Conservation (phyloP, 2,329 filamentous ascomycete species). For the Exophiala sideris region DNA sequence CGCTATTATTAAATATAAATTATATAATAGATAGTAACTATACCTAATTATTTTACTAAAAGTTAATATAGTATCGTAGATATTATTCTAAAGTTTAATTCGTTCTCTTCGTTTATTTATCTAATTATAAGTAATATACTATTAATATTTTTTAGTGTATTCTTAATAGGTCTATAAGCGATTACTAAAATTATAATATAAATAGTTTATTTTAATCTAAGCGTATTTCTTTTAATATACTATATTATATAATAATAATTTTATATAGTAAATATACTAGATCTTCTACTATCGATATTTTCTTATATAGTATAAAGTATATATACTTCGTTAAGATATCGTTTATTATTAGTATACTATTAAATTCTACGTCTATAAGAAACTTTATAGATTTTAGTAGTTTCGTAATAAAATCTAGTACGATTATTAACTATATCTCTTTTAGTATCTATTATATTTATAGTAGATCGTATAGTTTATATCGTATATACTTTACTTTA, state of each 20-base stretch:
- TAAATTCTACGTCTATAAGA: constrained; percentile 3
- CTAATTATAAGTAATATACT: constrained; percentile 12
- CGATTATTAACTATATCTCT: too few relatives aligned
- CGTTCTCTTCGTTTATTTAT: constrained; percentile 16
- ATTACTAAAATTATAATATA: neutral
- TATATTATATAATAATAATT: neutral
- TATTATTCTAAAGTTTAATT: constrained; percentile 23
- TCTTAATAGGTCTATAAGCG: neutral
- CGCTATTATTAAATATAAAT: constrained; percentile 5
- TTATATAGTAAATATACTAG: neutral
- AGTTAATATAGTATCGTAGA: constrained; percentile 18
- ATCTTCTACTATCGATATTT: neutral
- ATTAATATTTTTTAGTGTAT: constrained; percentile 11
- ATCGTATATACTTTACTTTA: too few relatives aligned
- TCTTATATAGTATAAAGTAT: neutral
- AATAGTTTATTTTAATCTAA: neutral
- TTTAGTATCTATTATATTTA: too few relatives aligned
- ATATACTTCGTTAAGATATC: neutral
- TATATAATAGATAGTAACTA: constrained; percentile 5
- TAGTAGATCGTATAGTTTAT: too few relatives aligned
- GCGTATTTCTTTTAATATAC: neutral
- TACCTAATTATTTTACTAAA: constrained; percentile 18
- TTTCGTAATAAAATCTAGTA: too few relatives aligned
- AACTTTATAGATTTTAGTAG: constrained; percentile 4
- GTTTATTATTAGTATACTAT: neutral